Percentiles rank a stretch among this genome's conserved stretches.
These are phyloP conservation scores for Ensete ventricosum DNA, from an alignment of 176 grass and related monocot species.

Conservation along the genomic window DNA sequence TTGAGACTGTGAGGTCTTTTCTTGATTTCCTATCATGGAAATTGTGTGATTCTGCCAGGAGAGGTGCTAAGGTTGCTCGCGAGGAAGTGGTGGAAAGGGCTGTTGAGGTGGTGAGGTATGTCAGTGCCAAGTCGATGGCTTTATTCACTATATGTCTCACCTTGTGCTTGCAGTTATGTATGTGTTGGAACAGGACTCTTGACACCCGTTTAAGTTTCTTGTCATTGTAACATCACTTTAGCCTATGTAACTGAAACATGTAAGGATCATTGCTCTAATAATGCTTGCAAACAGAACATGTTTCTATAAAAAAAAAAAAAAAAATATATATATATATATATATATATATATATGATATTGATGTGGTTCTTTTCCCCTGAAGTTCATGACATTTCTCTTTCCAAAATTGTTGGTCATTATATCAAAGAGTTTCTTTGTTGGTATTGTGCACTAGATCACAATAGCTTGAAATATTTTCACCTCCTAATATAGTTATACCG, in stretches of 20 bases:
- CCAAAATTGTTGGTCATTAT: too few relatives aligned
- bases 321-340: too few relatives aligned
- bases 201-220: constrained; percentile 32
- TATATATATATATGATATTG: too few relatives aligned
- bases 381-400: too few relatives aligned
- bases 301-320: too few relatives aligned
- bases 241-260: background rate
- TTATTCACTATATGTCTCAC: constrained; percentile 60
- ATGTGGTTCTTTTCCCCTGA: too few relatives aligned
- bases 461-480: too few relatives aligned
- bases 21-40: constrained; percentile 55
- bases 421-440: too few relatives aligned
- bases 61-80: constrained; percentile 28
- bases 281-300: background rate
- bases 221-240: too few relatives aligned
- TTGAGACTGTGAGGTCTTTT: constrained; percentile 66
- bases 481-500: too few relatives aligned
- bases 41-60: constrained; percentile 52
- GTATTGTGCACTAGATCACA: too few relatives aligned
- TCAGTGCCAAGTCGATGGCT: constrained; percentile 68
- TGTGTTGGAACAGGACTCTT: constrained; percentile 58
- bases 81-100: constrained; percentile 52
- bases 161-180: constrained; percentile 72
- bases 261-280: background rate
- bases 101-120: constrained; percentile 50